Base-by-base conservation (phyloP, 1,139 yeast species). In the Geotrichum cucujoidarum region DNA sequence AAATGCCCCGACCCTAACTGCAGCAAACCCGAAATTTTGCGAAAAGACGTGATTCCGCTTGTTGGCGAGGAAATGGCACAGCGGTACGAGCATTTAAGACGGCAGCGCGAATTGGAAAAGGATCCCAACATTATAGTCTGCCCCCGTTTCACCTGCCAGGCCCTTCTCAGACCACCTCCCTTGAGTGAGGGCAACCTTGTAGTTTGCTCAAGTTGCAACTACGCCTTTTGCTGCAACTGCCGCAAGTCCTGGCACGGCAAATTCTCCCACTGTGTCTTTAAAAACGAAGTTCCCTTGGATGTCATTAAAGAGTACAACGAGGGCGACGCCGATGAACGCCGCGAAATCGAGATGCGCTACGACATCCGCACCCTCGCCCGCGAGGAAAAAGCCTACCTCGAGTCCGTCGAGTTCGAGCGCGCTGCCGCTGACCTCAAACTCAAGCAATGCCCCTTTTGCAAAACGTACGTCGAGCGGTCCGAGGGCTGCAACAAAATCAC, bases 401-500 rank as follows among this genome's bases (percentile, higher is more conserved):
- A 81, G 51, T 84, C 80, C 44, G 63, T 66, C 50, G 58, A 74
- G 40, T 74, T 81, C 57, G 68, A 73, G 45, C 69, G 72, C 40
- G 69, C 78, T 53, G 60, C 80, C 43, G 61, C 60, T 16, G 66
- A 67, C 10, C 71, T 69, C 20, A 68, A 68, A 10, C 68, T 73
- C 7, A 72, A 70, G 25, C 61, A 77, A 43, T 82, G 88, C 56
- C 88, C 90, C 0, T 65, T 66, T 2, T 82, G 89, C 58, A 61
- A 62, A 10, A 60, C 75, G 1, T 75, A 75, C 2, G 75, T 80
- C n/a, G 81, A 80, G 53, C 73, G 78, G 54, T 65, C 73, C 14
- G 83, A 78, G 57, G 89, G 89, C 2, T 82, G 89, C 60, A 81
- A 82, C 59, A 80, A 79, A 58, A 80, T 82, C 83, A 72, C 69